phyloP scores from a whole-genome alignment of 148 eudicot genomes.

The Camellia granthamiana region DNA sequence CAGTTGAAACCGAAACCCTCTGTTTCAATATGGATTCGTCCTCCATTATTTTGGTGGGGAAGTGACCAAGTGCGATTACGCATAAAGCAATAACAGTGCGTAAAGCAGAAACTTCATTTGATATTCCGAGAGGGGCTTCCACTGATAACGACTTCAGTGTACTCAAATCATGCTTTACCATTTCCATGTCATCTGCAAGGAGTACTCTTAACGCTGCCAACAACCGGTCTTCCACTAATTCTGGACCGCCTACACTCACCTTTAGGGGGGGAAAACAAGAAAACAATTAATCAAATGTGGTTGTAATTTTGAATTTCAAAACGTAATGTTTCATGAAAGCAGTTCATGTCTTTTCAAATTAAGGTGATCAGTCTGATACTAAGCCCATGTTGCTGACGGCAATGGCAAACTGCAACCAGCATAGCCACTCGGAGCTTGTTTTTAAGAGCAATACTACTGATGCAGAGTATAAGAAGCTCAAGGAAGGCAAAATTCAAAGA shows the following conservation, averaged over 20 bases:
- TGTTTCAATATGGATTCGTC: conserved; percentile 63
- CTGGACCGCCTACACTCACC: conserved; percentile 87
- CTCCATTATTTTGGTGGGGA: conserved; percentile 82
- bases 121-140: conserved; percentile 76
- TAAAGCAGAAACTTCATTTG: conserved; percentile 57
- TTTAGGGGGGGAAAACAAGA: conserved; percentile 17
- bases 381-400: not conserved
- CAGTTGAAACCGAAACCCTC: conserved; percentile 49
- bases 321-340: not conserved
- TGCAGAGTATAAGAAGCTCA: no score
- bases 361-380: not conserved
- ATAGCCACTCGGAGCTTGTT: not conserved
- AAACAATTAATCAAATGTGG: not conserved
- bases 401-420: not conserved
- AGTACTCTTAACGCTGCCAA: conserved; percentile 79
- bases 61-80: conserved; percentile 67
- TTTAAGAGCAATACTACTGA: no score
- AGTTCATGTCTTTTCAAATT: not conserved
- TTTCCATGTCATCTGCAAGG: conserved; percentile 45
- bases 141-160: conserved; percentile 56
- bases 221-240: conserved; percentile 72
- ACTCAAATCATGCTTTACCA: conserved; percentile 46
- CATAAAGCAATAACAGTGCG: conserved; percentile 73
- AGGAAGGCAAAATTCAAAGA: no score
- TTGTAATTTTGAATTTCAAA: not conserved